These are phyloP conservation scores for Exserohilum turcica DNA, from an alignment of 2,329 filamentous ascomycete species.

Conservation along the genomic window DNA sequence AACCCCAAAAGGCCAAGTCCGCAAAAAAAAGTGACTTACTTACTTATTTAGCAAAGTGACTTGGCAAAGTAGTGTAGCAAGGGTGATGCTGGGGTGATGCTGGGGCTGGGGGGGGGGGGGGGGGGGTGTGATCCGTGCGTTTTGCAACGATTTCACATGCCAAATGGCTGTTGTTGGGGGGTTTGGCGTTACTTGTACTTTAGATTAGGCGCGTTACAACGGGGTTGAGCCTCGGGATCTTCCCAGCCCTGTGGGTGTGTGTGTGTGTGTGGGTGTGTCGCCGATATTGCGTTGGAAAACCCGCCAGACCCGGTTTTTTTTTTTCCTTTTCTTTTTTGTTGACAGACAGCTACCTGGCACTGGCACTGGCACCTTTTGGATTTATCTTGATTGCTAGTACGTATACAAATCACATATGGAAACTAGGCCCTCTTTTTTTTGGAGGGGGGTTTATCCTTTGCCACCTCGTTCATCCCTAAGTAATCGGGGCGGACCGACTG, in stretches of 20 bases:
- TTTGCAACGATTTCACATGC: conserved; percentile 12
- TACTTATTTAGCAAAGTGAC: no score
- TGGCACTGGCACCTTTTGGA: no score
- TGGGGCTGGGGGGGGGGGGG: no score
- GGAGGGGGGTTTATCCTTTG: no score
- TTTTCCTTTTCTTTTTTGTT: no score
- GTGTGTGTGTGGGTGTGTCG: no score
- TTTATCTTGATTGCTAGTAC: conserved; percentile 2
- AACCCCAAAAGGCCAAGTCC: no score
- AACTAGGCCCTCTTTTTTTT: no score
- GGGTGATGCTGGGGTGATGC: conserved; percentile 4
- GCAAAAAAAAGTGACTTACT: no score
- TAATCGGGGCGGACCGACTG: conserved; percentile 5
- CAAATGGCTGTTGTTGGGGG: background rate
- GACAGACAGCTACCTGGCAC: no score
- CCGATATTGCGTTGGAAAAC: conserved; percentile 15
- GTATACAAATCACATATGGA: conserved; percentile 7
- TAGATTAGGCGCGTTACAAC: no score
- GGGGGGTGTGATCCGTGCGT: conserved; percentile 8
- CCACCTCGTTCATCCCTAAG: background rate
- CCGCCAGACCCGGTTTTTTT: conserved; percentile 11
- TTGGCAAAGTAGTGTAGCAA: no score
- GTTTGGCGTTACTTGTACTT: conserved; percentile 4
- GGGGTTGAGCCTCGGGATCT: conserved; percentile 21
- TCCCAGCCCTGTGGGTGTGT: conserved; percentile 15